phyloP scores from a whole-genome alignment of 805 yeast genomes.

The Zygosaccharomyces siamensis region DNA sequence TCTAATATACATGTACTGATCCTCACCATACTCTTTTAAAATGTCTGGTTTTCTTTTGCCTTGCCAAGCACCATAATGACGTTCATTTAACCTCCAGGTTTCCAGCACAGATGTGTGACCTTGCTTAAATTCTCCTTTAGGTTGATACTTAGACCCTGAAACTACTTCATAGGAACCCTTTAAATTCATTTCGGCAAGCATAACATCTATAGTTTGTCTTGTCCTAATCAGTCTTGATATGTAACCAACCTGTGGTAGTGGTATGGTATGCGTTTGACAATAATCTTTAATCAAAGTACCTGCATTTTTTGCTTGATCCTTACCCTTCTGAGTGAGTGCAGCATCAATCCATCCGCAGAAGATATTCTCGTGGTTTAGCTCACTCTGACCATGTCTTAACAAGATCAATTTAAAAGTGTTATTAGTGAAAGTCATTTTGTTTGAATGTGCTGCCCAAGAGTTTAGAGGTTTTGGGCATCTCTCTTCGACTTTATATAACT shows the following conservation, averaged over 20 bases:
- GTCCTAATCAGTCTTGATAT: constrained; percentile 73
- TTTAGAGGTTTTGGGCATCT: background rate
- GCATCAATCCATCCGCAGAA: constrained; percentile 89
- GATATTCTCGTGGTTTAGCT: constrained; percentile 67
- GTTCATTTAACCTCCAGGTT: constrained; percentile 76
- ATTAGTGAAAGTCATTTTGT: constrained; percentile 13
- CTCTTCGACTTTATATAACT: background rate
- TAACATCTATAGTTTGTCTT: constrained; percentile 65
- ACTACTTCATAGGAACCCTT: constrained; percentile 22
- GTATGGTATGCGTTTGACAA: constrained; percentile 21
- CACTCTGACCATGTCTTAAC: constrained; percentile 80
- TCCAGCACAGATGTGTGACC: constrained; percentile 52
- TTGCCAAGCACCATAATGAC: constrained; percentile 81
- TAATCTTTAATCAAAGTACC: constrained; percentile 51
- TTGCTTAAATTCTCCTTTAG: constrained; percentile 33
- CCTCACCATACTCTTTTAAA: constrained; percentile 60
- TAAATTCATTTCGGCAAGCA: constrained; percentile 45
- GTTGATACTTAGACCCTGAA: constrained; percentile 16
- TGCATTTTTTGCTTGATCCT: constrained; percentile 60
- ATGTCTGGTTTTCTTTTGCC: constrained; percentile 70
- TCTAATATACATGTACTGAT: constrained; percentile 72
- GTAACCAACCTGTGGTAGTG: constrained; percentile 54
- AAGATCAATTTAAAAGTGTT: constrained; percentile 35
- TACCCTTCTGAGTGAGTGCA: constrained; percentile 60
- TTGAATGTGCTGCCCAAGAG: background rate